Evolutionary conservation across 176 grass and related monocot genomes (phyloP).

Genomic region (Carex kokanica): DNA sequence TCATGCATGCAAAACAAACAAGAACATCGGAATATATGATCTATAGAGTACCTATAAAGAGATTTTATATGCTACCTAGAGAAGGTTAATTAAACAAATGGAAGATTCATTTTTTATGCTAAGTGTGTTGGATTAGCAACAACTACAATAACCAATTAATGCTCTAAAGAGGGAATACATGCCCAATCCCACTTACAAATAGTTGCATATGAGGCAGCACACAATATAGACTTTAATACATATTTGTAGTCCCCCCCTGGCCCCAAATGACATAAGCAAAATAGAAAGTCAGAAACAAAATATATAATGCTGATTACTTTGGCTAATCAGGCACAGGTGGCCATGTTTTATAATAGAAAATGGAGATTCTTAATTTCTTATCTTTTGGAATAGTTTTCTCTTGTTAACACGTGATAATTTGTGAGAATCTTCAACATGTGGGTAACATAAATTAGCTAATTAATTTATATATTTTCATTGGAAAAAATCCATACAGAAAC

Average conservation of each 20-base stretch:
- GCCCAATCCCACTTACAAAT: slow-evolving; percentile 30
- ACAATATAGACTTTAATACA: slow-evolving; percentile 30
- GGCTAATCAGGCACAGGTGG: not conserved
- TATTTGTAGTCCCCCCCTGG: not conserved
- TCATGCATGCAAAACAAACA: slow-evolving; percentile 16
- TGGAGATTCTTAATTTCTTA: not conserved
- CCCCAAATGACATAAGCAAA: slow-evolving; percentile 17
- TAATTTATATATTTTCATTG: not conserved
- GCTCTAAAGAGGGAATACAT: slow-evolving; percentile 16
- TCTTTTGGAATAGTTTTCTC: not conserved
- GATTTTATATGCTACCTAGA: slow-evolving; percentile 16
- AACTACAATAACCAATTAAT: slow-evolving; percentile 19
- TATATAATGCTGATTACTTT: not conserved
- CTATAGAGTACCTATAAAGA: slow-evolving; percentile 18
- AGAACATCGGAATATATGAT: slow-evolving; percentile 27
- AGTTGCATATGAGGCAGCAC: slow-evolving; percentile 31
- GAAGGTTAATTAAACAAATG: slow-evolving; percentile 27
- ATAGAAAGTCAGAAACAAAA: slow-evolving; percentile 15
- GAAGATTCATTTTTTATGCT: slow-evolving; percentile 32
- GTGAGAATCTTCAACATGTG: too few relatives aligned
- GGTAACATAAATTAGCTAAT: not conserved
- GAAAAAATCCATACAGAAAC: not conserved
- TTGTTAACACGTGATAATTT: not conserved
- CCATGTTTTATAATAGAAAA: not conserved
- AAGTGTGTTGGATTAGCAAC: slow-evolving; percentile 40